phyloP scores from a whole-genome alignment of 768 basidiomycete genomes.

The Lanmaoa rubissima region DNA sequence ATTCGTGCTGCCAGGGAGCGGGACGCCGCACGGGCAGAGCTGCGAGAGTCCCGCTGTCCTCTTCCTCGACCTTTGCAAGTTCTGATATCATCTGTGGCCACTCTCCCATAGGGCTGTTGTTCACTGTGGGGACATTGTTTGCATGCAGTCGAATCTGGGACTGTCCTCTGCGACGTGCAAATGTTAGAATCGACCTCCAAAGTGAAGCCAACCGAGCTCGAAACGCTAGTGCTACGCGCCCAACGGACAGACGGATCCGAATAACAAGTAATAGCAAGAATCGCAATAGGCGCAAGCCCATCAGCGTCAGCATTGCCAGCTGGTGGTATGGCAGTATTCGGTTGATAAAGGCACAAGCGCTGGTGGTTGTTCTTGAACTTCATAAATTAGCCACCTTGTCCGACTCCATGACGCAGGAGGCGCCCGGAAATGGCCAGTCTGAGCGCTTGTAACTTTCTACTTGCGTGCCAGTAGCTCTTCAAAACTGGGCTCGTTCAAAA shows the following conservation, averaged over 20 bases:
- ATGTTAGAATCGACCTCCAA: conserved; percentile 2
- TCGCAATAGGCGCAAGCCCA: not conserved
- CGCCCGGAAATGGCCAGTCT: too few species aligned
- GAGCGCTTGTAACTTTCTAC: too few species aligned
- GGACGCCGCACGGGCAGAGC: not conserved
- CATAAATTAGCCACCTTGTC: not conserved
- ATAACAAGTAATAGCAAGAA: conserved; percentile 7
- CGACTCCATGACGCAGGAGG: too few species aligned
- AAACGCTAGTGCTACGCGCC: conserved; percentile 1
- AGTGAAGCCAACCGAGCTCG: not conserved
- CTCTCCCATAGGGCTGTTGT: not conserved
- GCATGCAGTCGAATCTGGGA: not conserved
- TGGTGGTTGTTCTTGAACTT: not conserved
- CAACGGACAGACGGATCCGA: not conserved
- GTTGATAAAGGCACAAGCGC: not conserved
- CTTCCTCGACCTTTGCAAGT: not conserved
- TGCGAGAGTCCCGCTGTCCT: not conserved
- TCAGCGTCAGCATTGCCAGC: not conserved
- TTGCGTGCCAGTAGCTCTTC: too few species aligned
- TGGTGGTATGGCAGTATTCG: not conserved
- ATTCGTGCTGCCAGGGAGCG: not conserved
- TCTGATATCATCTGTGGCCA: too few species aligned
- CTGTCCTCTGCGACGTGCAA: not conserved
- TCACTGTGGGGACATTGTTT: not conserved
- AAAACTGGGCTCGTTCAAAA: not conserved